Evolutionary conservation across 768 basidiomycete genomes (phyloP).

Genomic region (Leccinum subtestaceum): DNA sequence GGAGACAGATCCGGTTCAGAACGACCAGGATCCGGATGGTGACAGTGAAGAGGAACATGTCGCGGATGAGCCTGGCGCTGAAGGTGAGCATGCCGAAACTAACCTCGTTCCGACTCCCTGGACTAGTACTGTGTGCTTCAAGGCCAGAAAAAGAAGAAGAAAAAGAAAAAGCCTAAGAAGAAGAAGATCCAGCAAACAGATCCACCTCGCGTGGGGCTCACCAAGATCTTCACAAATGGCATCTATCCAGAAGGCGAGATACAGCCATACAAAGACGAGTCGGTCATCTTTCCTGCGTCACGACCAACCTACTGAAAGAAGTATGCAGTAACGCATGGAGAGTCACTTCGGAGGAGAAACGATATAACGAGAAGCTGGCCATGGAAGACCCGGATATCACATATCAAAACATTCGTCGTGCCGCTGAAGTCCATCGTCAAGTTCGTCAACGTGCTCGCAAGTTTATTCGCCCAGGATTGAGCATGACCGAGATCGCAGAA

Average conservation of each 20-base stretch:
- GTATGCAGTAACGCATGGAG: constrained; percentile 78
- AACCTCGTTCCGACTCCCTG: not conserved
- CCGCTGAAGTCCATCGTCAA: constrained; percentile 93
- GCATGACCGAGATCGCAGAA: constrained; percentile 91
- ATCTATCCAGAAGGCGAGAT: constrained; percentile 90
- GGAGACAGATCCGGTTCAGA: constrained; percentile 8
- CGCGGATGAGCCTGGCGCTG: constrained; percentile 20
- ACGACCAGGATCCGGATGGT: constrained; percentile 25
- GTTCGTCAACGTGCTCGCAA: constrained; percentile 81
- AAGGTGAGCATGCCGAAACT: constrained; percentile 25
- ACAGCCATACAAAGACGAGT: constrained; percentile 92
- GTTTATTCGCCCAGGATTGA: constrained; percentile 88
- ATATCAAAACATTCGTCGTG: constrained; percentile 87
- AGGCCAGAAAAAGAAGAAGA: constrained; percentile 86
- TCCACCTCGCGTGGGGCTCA: constrained; percentile 85
- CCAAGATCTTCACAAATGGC: constrained; percentile 85
- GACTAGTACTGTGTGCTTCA: not conserved
- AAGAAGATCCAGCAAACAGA: constrained; percentile 83
- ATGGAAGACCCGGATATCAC: constrained; percentile 81
- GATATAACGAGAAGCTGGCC: constrained; percentile 72
- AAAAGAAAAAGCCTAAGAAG: constrained; percentile 90
- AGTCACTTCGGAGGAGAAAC: constrained; percentile 87
- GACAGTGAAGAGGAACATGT: constrained; percentile 36
- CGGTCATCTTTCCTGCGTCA: constrained; percentile 31
- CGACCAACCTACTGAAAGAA: not conserved